Evolutionary conservation across 164 flowering plant species (phyloP).

Genomic region (Vitis amurensis): DNA sequence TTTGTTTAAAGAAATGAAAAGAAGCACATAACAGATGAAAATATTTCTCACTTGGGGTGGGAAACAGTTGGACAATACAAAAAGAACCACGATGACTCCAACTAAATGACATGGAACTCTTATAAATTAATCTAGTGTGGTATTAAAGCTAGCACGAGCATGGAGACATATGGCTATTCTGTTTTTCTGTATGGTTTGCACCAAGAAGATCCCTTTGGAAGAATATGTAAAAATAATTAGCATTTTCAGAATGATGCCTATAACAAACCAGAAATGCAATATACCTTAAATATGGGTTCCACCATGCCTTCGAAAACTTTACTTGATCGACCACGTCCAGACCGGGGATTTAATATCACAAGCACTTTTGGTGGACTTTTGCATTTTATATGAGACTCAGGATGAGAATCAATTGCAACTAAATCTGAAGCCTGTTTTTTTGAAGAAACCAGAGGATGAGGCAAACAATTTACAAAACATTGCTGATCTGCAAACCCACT

Average conservation of each 20-base stretch:
- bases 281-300: conserved; percentile 96
- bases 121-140: no score
- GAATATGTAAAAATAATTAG: neutral
- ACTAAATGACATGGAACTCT: neutral
- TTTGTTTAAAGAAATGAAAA: no score
- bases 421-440: conserved; percentile 75
- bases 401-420: conserved; percentile 55
- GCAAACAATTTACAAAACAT: conserved; percentile 81
- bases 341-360: conserved; percentile 92
- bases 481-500: conserved; percentile 93
- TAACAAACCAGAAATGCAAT: conserved; percentile 14
- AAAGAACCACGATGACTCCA: no score
- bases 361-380: conserved; percentile 86
- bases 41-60: no score
- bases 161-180: neutral
- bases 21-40: no score
- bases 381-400: conserved; percentile 65
- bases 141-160: neutral
- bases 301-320: conserved; percentile 85
- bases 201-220: neutral
- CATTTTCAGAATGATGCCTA: neutral
- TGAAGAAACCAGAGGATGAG: conserved; percentile 84
- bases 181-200: neutral
- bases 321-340: conserved; percentile 95
- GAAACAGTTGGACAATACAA: no score